Base-by-base conservation (phyloP, 306 rosid species). In the Senna tora region DNA sequence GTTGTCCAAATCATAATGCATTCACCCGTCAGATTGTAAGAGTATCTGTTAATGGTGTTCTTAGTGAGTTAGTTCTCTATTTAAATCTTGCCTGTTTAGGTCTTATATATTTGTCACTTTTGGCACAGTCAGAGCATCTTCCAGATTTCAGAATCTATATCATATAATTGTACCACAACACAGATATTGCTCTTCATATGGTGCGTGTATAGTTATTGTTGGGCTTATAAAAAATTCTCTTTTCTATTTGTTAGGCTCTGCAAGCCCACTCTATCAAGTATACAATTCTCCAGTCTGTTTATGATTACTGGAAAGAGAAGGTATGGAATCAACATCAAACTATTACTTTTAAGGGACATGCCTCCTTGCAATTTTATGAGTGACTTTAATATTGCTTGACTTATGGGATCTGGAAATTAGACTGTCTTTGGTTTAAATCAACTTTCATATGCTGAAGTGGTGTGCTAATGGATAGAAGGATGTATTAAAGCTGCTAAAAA, bases 251-350 rank as follows among this genome's bases (percentile, higher is more conserved):
- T 28, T 77, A 93, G 98, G 89, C 92, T 72, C 69, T 93, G 65
- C 96, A 83, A 80, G 75, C 73, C 11, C 93, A 73, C 63, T 28
- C 84, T 41, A 42, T 85, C 86, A 90, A 86, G 73, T 80, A 88
- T 78, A 56, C 83, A 22, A 49, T 89, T 63, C 42, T 93, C 71
- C 87, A 76, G 84, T 72, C 84, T 5, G 85, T 90, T 63, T 93
- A 82, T 82, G 83, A 82, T 65, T 90, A 93, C 74, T 93, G 98
- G 98, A 93, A 79, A 84, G 97, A 90, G 28, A 93, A 93, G 98
- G 98, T 93, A 82, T 33, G 79, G 13, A 39, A 11, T 75, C 55
- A 47, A 56, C 55, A 52, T 45, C 50, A 69, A 36, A 30, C 34
- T 71, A 28, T 62, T 43, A 64, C 43, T 68, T 52, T 39, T 56